Evolutionary conservation across 768 basidiomycete genomes (phyloP), one percentile per base, ranked within the genome.

Genomic region (Trametes cingulata): DNA sequence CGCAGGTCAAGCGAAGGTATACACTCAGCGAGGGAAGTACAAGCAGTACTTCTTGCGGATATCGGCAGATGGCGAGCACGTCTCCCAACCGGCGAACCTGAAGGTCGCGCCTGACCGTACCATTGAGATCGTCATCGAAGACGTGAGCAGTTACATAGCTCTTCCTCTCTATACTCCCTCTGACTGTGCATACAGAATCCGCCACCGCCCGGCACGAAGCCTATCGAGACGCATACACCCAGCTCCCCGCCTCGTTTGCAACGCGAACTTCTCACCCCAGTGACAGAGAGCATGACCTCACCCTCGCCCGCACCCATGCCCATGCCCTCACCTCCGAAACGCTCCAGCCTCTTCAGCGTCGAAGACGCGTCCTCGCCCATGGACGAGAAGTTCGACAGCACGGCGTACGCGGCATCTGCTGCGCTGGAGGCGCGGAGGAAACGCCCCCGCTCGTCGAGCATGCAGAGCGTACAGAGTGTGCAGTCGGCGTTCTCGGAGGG

Each of bases 41-140:
- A 79, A 84, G 51, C 88, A 91, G 66, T 78, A 85, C 52, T 84
- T 91, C 65, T 76, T 90, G 67, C 82, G 86, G 29, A 78, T 90
- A 25, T 76, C 80, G 9, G 76, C 77, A 29, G 77, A 82, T n/a
- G 82, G 84, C 65, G 74, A 72, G 25, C 78, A 82, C 50, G 77
- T 83, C 19, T 82, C 73, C 60, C 76, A 75, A 24, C 76, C 82
- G 3, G 82, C 83, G n/a, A 85, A 88, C 66, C 73, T 91, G 15
- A 75, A 78, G 15, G 76, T 90, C 15, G 74, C 78, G 24, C 72
- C 76, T 37, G 78, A 86, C 24, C 77, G 81, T 62, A 86, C 85
- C 0, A 57, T 91, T 25, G 78, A 80, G 20, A 68, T 88, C 24
- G 78, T 81, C 29, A 79, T 91, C 24, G 88, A 90, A 71, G 69